These are phyloP conservation scores for Ascochyta rabiei DNA, from an alignment of 2,329 filamentous ascomycete genomes.

Conservation along the genomic window DNA sequence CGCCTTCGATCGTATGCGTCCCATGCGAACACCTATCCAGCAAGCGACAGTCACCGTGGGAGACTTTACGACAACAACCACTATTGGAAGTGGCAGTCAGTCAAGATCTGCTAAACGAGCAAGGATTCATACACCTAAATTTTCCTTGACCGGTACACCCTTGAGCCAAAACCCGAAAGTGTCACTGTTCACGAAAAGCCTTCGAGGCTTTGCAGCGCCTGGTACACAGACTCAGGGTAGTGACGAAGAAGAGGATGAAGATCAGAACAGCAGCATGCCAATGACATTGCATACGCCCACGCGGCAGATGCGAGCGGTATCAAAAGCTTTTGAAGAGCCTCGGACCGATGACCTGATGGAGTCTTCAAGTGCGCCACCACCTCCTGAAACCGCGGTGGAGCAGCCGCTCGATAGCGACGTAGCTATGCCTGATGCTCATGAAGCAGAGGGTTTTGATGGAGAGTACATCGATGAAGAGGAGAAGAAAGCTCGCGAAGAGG, in stretches of 20 bases:
- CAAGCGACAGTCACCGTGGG: conserved; percentile 78
- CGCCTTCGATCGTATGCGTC: conserved; percentile 69
- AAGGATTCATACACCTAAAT: conserved; percentile 51
- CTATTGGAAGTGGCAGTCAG: conserved; percentile 60
- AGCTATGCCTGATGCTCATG: background rate
- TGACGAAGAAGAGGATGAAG: conserved; percentile 33
- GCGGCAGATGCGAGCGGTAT: conserved; percentile 14
- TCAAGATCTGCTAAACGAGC: conserved; percentile 56
- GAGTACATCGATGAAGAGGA: conserved; percentile 62
- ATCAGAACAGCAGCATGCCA: conserved; percentile 22
- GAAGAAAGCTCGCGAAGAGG: conserved; percentile 59
- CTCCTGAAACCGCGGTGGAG: background rate
- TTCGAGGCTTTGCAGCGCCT: conserved; percentile 62
- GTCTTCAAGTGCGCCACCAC: conserved; percentile 22
- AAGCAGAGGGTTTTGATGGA: conserved; percentile 42
- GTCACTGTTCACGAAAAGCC: conserved; percentile 51
- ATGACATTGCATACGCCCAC: conserved; percentile 24
- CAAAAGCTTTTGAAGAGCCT: conserved; percentile 21
- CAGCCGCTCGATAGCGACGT: background rate
- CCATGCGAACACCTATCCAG: conserved; percentile 66
- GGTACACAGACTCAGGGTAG: conserved; percentile 52
- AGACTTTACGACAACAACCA: conserved; percentile 67
- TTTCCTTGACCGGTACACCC: conserved; percentile 36
- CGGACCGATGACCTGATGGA: conserved; percentile 23
- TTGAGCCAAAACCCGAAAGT: conserved; percentile 37